A percentile compares a stretch with the other conserved stretches of the same genome.
Evolutionary conservation across 495 filamentous ascomycete genomes (phyloP).

Genomic region (Choiromyces venosus): DNA sequence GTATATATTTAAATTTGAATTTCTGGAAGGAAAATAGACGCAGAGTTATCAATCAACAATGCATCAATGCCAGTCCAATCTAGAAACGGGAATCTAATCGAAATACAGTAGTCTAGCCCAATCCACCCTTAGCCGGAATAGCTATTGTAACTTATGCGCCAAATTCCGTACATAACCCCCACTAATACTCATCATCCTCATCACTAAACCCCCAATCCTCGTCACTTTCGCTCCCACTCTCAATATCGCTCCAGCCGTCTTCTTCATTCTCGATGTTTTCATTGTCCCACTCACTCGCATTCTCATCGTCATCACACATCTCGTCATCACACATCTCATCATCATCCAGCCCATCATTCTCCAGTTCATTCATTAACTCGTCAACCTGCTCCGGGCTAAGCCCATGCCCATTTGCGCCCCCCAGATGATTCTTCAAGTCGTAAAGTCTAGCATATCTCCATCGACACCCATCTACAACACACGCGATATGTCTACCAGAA

Average conservation of each 20-base stretch:
- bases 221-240: conserved; percentile 25
- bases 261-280: conserved; percentile 14
- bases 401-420: conserved; percentile 25
- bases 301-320: neutral
- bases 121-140: neutral
- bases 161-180: neutral
- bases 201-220: conserved; percentile 6
- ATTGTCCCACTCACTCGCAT: conserved; percentile 4
- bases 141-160: too few relatives aligned
- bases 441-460: conserved; percentile 35
- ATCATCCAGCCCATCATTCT: neutral
- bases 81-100: neutral
- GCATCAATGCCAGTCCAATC: neutral
- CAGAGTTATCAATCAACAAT: too few relatives aligned
- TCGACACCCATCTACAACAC: conserved; percentile 35
- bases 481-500: conserved; percentile 35
- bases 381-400: conserved; percentile 33
- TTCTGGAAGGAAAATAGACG: too few relatives aligned
- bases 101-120: neutral
- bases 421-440: conserved; percentile 34
- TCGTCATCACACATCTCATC: too few relatives aligned
- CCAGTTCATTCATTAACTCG: conserved; percentile 20
- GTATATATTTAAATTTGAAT: too few relatives aligned
- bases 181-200: neutral
- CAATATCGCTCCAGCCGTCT: conserved; percentile 19